phyloP scores from a whole-genome alignment of 2,329 filamentous ascomycete species.

The Claviceps digitariae region DNA sequence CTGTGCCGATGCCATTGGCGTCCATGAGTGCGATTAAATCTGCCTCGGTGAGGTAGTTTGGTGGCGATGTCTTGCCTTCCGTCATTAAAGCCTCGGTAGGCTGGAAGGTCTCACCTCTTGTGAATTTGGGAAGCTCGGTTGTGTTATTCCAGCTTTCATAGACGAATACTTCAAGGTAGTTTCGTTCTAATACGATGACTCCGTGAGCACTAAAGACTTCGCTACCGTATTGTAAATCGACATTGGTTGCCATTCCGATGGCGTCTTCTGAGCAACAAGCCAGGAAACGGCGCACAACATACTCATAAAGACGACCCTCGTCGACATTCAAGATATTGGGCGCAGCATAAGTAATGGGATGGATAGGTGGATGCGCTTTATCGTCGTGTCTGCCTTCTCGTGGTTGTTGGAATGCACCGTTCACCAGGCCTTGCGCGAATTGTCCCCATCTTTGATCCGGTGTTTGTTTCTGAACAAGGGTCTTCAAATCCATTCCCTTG shows the following conservation, averaged over 20 bases:
- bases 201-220: constrained; percentile 76
- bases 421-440: constrained; percentile 62
- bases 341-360: constrained; percentile 77
- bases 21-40: constrained; percentile 96
- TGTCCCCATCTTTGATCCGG: constrained; percentile 63
- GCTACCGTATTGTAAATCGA: constrained; percentile 72
- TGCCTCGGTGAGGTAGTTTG: constrained; percentile 82
- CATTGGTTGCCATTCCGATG: constrained; percentile 68
- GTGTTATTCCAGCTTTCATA: constrained; percentile 96
- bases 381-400: constrained; percentile 81
- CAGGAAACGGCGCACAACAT: constrained; percentile 80
- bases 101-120: constrained; percentile 66
- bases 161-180: constrained; percentile 89
- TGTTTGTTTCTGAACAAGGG: constrained; percentile 71
- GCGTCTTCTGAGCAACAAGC: constrained; percentile 95
- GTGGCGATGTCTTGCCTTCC: constrained; percentile 79
- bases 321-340: constrained; percentile 48
- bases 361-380: constrained; percentile 93
- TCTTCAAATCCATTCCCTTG: constrained; percentile 69
- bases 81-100: constrained; percentile 80
- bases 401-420: constrained; percentile 68
- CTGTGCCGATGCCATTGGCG: constrained; percentile 93
- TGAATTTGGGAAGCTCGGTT: constrained; percentile 66
- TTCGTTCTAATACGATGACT: constrained; percentile 71
- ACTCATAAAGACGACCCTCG: constrained; percentile 77